A percentile compares a stretch with the other conserved stretches of the same genome.
Evolutionary conservation across 495 filamentous ascomycete genomes (phyloP).

Genomic region (Aspergillus nidulans): DNA sequence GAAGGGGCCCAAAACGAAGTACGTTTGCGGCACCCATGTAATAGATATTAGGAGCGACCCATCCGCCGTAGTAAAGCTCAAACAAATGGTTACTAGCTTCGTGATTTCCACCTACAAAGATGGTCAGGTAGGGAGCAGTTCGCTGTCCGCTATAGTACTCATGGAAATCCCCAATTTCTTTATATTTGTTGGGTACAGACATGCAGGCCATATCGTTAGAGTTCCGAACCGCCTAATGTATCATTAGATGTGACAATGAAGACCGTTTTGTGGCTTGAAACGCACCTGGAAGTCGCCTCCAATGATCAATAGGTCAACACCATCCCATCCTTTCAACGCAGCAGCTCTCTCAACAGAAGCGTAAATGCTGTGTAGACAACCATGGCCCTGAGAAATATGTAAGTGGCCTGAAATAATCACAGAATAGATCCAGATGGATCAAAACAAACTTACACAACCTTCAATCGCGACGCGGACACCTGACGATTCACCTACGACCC

Average conservation of each 20-base stretch:
- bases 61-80: constrained; percentile 94
- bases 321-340: constrained; percentile 64
- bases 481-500: too few relatives aligned
- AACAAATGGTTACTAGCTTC: constrained; percentile 82
- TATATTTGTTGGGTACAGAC: constrained; percentile 80
- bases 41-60: constrained; percentile 96
- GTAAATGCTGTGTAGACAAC: constrained; percentile 86
- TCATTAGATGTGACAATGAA: constrained; percentile 14
- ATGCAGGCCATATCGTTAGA: constrained; percentile 79
- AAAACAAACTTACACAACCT: constrained; percentile 65
- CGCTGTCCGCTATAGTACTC: constrained; percentile 81
- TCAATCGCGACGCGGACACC: constrained; percentile 58
- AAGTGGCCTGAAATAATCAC: constrained; percentile 13
- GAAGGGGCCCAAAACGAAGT: constrained; percentile 71
- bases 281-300: constrained; percentile 84
- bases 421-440: background rate
- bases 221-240: constrained; percentile 73
- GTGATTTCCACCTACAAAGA: constrained; percentile 94
- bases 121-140: constrained; percentile 77
- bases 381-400: constrained; percentile 64
- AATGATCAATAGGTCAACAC: constrained; percentile 79
- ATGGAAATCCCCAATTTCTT: constrained; percentile 80
- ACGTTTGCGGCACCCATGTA: constrained; percentile 91
- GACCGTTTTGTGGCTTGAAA: background rate
- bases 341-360: constrained; percentile 61